phyloP scores from a whole-genome alignment of 2,329 filamentous ascomycete species.

The Aspergillus niger region DNA sequence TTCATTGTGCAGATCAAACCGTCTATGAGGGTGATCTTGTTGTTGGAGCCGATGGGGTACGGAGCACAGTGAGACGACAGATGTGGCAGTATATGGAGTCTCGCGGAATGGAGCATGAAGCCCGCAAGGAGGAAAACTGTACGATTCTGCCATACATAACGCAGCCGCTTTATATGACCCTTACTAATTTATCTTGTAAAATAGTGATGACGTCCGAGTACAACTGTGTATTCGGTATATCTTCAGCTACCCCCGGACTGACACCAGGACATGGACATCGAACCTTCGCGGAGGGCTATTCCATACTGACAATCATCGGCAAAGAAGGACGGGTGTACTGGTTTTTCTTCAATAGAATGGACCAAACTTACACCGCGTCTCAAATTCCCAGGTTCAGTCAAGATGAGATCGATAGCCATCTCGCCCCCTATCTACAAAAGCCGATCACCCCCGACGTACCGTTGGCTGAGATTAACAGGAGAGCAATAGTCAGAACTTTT shows the following conservation, averaged over 20 bases:
- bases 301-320: conserved; percentile 2
- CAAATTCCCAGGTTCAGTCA: conserved; percentile 5
- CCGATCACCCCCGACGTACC: not conserved
- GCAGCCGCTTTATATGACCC: too few species aligned
- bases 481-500: not conserved
- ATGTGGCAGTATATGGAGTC: conserved; percentile 5
- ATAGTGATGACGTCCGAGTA: conserved; percentile 17
- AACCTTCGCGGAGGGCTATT: conserved; percentile 7
- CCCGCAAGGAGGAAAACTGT: not conserved
- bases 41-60: not conserved
- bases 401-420: conserved; percentile 3
- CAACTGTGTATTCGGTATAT: conserved; percentile 7
- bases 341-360: conserved; percentile 15
- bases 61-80: not conserved
- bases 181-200: too few species aligned
- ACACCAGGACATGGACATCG: not conserved
- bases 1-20: not conserved
- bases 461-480: too few species aligned
- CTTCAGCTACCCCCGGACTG: too few species aligned
- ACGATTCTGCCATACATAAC: too few species aligned
- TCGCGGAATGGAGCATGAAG: not conserved
- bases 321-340: conserved; percentile 14
- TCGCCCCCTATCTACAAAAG: not conserved
- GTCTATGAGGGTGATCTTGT: not conserved
- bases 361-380: not conserved